Conservation (phyloP, 148 eudicot genomes). For the Fagopyrum esculentum region DNA sequence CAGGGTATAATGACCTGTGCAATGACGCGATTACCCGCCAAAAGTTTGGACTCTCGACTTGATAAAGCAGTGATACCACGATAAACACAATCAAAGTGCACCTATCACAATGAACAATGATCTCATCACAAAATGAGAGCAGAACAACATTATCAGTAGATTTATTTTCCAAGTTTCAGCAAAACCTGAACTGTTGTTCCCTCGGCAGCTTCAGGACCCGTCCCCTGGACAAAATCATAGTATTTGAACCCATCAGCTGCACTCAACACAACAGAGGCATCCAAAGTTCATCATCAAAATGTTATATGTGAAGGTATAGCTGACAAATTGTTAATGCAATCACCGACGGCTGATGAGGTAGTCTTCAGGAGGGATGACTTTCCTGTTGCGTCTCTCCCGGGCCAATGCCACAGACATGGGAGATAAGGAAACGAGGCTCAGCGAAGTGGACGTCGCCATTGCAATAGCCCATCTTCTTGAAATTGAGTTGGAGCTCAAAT, state of each 20-base stretch:
- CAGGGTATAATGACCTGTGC: conserved; percentile 54
- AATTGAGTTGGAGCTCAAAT: neutral
- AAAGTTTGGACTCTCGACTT: conserved; percentile 89
- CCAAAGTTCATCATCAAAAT: neutral
- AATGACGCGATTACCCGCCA: conserved; percentile 92
- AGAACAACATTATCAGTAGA: neutral
- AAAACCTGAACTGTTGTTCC: conserved; percentile 87
- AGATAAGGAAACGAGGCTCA: neutral
- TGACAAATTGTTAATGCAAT: neutral
- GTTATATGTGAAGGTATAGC: no score
- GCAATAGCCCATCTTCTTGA: neutral
- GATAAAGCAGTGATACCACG: conserved; percentile 86
- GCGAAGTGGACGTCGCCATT: neutral
- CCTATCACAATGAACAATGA: conserved; percentile 30
- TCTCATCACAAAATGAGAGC: neutral
- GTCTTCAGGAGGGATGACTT: conserved; percentile 64
- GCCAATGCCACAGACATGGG: conserved; percentile 27
- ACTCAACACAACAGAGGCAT: neutral
- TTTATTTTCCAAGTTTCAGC: neutral
- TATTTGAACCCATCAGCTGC: conserved; percentile 95
- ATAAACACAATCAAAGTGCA: conserved; percentile 90
- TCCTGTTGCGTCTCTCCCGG: conserved; percentile 67
- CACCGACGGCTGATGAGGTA: conserved; percentile 60
- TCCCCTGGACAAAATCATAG: conserved; percentile 76
- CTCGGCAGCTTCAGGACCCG: conserved; percentile 71